phyloP scores from a whole-genome alignment of 345 rosid species.

The Lumnitzera racemosa region DNA sequence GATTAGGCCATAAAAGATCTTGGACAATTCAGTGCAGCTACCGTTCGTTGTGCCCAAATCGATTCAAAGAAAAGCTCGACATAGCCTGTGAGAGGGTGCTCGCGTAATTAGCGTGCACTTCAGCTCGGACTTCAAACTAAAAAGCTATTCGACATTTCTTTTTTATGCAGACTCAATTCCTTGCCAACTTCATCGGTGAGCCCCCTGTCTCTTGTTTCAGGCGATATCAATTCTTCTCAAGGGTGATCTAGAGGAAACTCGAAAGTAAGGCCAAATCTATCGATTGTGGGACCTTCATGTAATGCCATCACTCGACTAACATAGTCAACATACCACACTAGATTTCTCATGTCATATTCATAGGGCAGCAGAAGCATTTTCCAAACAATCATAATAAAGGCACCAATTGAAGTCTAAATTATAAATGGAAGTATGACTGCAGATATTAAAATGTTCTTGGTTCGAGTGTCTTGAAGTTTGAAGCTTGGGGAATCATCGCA shows the following conservation, averaged over 20 bases:
- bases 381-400: background rate
- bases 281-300: constrained; percentile 3
- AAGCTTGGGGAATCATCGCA: too few species aligned
- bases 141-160: constrained; percentile 1
- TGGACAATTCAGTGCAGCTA: too few species aligned
- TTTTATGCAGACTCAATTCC: constrained; percentile 4
- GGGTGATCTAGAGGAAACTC: constrained; percentile 5
- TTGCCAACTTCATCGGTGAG: background rate
- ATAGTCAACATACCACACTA: constrained; percentile 3
- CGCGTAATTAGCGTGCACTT: too few species aligned
- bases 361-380: background rate
- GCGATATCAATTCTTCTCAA: background rate
- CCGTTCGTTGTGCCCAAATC: too few species aligned
- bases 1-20: too few species aligned
- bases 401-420: constrained; percentile 14
- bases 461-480: too few species aligned
- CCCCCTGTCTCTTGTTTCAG: background rate
- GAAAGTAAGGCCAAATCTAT: constrained; percentile 10
- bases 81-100: too few species aligned
- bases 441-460: too few species aligned
- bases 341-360: background rate
- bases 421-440: background rate
- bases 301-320: constrained; percentile 5
- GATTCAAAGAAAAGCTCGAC: too few species aligned
- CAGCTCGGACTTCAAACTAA: too few species aligned